phyloP scores from a whole-genome alignment of 129 eudicot genomes.

The Lonicera japonica region DNA sequence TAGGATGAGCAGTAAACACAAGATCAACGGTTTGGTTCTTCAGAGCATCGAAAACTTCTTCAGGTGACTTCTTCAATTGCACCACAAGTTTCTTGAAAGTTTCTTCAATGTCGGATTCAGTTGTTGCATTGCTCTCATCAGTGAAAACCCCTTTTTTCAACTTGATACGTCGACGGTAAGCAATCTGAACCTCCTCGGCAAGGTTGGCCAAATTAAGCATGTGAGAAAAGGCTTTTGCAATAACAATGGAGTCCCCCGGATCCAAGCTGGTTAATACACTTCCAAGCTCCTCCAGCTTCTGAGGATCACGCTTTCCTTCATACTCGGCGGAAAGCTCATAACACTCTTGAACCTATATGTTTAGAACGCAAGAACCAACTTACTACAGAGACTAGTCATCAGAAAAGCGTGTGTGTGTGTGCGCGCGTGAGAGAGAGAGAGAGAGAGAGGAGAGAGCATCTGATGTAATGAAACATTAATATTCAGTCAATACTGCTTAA shows the following conservation, averaged over 20 bases:
- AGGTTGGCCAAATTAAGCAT: slow-evolving; percentile 96
- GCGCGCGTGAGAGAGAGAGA: too few relatives aligned
- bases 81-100: slow-evolving; percentile 80
- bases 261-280: slow-evolving; percentile 82
- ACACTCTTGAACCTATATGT: slow-evolving; percentile 86
- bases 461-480: too few relatives aligned
- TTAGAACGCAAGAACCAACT: too few relatives aligned
- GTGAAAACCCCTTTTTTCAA: slow-evolving; percentile 78
- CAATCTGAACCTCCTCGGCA: slow-evolving; percentile 99
- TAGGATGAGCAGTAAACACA: slow-evolving; percentile 96
- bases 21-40: slow-evolving; percentile 96
- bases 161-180: slow-evolving; percentile 72
- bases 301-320: slow-evolving; percentile 71
- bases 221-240: slow-evolving; percentile 90
- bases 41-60: slow-evolving; percentile 88
- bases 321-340: slow-evolving; percentile 95
- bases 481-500: too few relatives aligned
- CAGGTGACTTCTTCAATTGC: slow-evolving; percentile 80
- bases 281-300: slow-evolving; percentile 91
- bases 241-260: slow-evolving; percentile 91
- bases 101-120: slow-evolving; percentile 97
- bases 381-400: too few relatives aligned
- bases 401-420: too few relatives aligned
- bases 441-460: too few relatives aligned
- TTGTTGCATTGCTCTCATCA: slow-evolving; percentile 80